A percentile compares a stretch with the other conserved stretches of the same genome.
Conservation (phyloP, 1,284 basidiomycete species). For the Marasmius fiardii region DNA sequence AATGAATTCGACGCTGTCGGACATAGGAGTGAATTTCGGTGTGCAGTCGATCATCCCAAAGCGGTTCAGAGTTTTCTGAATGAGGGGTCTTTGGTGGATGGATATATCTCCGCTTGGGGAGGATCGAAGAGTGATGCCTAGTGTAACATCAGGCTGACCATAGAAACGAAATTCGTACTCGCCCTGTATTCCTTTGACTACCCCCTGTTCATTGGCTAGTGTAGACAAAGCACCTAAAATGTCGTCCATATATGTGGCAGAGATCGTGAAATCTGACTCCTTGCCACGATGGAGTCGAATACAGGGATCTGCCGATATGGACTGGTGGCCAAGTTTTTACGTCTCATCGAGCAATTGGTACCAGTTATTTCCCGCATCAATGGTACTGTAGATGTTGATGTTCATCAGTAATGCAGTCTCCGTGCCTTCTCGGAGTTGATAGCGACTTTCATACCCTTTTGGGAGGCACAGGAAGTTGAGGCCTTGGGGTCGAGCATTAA, state of each 20-base stretch:
- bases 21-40: slow-evolving; percentile 19
- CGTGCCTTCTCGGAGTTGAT: background rate
- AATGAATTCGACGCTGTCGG: slow-evolving; percentile 15
- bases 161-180: background rate
- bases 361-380: background rate
- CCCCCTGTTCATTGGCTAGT: too few species aligned
- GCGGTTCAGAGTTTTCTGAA: slow-evolving; percentile 19
- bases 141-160: background rate
- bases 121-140: slow-evolving; percentile 1
- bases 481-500: slow-evolving; percentile 1
- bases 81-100: slow-evolving; percentile 22
- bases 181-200: too few species aligned
- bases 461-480: background rate
- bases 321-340: too few species aligned
- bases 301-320: too few species aligned
- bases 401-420: background rate
- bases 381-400: background rate
- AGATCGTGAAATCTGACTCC: too few species aligned
- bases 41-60: slow-evolving; percentile 21
- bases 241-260: too few species aligned
- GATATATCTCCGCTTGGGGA: slow-evolving; percentile 12
- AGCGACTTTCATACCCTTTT: background rate
- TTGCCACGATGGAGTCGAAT: too few species aligned
- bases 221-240: too few species aligned
- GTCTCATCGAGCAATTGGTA: too few species aligned